Evolutionary conservation across 257 asterid genomes (phyloP).

Genomic region (Penstemon newberryi): DNA sequence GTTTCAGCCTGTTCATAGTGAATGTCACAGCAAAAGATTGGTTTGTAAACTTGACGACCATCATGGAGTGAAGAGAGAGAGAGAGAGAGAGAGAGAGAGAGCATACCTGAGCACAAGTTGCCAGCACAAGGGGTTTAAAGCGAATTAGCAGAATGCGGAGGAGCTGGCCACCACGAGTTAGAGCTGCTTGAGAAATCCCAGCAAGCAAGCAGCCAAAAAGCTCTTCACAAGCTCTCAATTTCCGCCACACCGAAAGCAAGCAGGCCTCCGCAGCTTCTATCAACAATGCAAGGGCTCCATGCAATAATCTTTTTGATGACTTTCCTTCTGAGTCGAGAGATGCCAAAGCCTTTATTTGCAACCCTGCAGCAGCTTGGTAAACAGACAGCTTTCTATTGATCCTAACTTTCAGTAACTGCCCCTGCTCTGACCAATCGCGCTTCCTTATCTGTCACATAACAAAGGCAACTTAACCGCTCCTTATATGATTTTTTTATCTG

Average conservation of each 20-base stretch:
- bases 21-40: conserved; percentile 20
- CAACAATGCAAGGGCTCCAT: conserved; percentile 81
- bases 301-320: conserved; percentile 87
- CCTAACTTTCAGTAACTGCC: conserved; percentile 80
- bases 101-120: conserved; percentile 85
- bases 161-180: conserved; percentile 86
- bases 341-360: conserved; percentile 74
- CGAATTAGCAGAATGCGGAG: conserved; percentile 87
- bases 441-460: conserved; percentile 66
- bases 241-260: conserved; percentile 80
- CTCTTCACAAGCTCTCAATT: conserved; percentile 90
- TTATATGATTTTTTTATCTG: conserved; percentile 13
- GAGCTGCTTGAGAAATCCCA: conserved; percentile 89
- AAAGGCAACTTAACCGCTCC: conserved; percentile 33
- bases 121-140: conserved; percentile 81
- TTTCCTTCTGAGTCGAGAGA: conserved; percentile 82
- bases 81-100: conserved; percentile 16
- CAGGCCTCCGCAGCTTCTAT: conserved; percentile 91
- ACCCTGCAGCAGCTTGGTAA: conserved; percentile 77
- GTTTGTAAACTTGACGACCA: conserved; percentile 29
- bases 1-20: conserved; percentile 68
- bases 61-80: conserved; percentile 3
- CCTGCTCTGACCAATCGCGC: conserved; percentile 94
- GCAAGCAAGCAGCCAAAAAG: conserved; percentile 82
- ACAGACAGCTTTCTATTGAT: conserved; percentile 77